Base-by-base conservation (phyloP, 2,329 filamentous ascomycete genomes). In the Thelonectria blattea region DNA sequence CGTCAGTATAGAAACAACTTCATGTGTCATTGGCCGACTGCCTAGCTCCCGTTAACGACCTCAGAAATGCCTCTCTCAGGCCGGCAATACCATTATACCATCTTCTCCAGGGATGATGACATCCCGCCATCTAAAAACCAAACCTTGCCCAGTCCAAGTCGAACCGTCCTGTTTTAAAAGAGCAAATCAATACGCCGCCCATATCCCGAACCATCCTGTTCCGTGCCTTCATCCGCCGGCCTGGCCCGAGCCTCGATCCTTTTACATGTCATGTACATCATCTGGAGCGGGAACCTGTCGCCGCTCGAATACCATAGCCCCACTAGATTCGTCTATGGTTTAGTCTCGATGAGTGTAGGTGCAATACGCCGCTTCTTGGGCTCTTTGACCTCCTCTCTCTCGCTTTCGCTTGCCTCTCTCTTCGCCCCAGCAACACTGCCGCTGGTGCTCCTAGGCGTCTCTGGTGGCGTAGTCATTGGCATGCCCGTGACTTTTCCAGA, bases 391-490 rank as follows among this genome's bases (percentile, higher is more conserved):
- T 84, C 81, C 15, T 83, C 82, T 48, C 82, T 80, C 34, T 86
- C 86, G 22, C 78, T 79, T 60, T 85, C 84, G 22, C 79, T 83
- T 12, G 81, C 81, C 27, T 88, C 86, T 64, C 86, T 79, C 73
- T 88, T 89, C 15, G 78, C 75, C 30, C 83, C 83, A 3, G 73
- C 71, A 47, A 71, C 71, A 41, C 71, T 68, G 22, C 68, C 69
- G 17, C 70, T 67, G 1, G 71, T 65, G 46, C 72, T 75, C 42
- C 83, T 82, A 6, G 94, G 94, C 3, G 94, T 98, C 74, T 96
- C 91, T 1, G 94, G 95, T 2, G 95, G 94, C 8, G 94, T 97
- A 39, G 91, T 92, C 69, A 96, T 86, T 0, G 93, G 91, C 45
- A 96, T 79, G 0, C 84, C 82, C 0, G 81, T 80, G 3, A 85